phyloP scores from a whole-genome alignment of 441 rosid genomes.

The Eruca vesicaria region DNA sequence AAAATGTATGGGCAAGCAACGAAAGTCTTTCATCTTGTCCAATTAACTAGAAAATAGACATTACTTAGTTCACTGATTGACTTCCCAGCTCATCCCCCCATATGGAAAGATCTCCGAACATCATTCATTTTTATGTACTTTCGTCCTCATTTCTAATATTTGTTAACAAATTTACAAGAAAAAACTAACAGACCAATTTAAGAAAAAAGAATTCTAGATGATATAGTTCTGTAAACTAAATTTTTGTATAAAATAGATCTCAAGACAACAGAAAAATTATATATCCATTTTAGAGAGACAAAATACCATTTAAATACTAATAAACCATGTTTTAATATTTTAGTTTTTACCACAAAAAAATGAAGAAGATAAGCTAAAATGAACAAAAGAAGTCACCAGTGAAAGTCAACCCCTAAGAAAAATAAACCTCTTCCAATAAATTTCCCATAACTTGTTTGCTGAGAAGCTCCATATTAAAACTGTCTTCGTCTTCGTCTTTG shows the following conservation, averaged over 20 bases:
- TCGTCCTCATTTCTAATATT: background rate
- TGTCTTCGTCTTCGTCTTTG: background rate
- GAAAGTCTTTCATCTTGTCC: background rate
- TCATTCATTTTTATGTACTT: background rate
- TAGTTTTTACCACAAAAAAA: background rate
- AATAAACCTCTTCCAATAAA: background rate
- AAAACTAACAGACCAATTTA: background rate
- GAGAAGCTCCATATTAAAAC: background rate
- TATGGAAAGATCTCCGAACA: background rate
- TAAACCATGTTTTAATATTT: background rate
- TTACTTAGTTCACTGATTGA: background rate
- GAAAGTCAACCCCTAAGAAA: background rate
- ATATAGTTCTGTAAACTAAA: background rate
- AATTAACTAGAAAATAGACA: background rate
- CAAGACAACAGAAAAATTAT: background rate
- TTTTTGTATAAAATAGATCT: background rate
- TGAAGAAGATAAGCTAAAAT: background rate
- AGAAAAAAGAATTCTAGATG: background rate
- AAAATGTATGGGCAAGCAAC: background rate
- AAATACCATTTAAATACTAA: background rate
- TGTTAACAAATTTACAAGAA: background rate
- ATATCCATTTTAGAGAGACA: background rate
- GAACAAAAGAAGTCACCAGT: slow-evolving; percentile 9
- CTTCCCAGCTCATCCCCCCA: background rate
- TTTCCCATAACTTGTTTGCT: background rate